Evolutionary conservation across 176 grass and related monocot genomes (phyloP), one percentile per base, ranked within the genome.

Genomic region (Olyra latifolia): DNA sequence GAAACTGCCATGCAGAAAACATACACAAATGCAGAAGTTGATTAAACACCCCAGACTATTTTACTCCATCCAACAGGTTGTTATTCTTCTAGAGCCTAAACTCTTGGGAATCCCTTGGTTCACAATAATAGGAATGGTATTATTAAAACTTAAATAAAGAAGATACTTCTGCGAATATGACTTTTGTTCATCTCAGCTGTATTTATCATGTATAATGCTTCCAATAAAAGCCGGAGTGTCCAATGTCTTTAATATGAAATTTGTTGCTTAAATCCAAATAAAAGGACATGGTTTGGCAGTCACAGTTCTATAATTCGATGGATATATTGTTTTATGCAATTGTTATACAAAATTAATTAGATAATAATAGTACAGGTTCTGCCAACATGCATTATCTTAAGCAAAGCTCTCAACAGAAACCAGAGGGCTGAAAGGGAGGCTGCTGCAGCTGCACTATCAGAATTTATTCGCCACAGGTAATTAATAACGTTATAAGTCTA

Each of bases 361-460:
- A 65, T 74, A 54, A 62, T 89, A 64, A 70, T 49, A 87, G 69
- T 28, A 71, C 72, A 98, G 95, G 92, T 98, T 83, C 77, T 85
- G 19, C 95, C 92, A 46, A 98, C 87, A 78, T 94, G 95, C 66
- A 63, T 66, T 83, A 94, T 95, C 75, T 87, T 98, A 66, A 81
- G 83, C 78, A 98, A 93, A 91, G 90, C 92, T 71, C 84, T 98
- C 40, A 83, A 87, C 81, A 93, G 91, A 83, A 92, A 91, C 69
- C 92, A 98, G 79, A 92, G 29, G 72, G 84, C 87, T 91, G 89
- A 93, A 92, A 93, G 95, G 70, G 95, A 95, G 84, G 95, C 95
- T 66, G 92, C 95, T 81, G 92, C 92, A 83, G 85, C 95, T 73
- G 92, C 95, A 56, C 83, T 94, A 47, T 94, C 95, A 58, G 95